Conservation (phyloP, 228 moss, liverwort and hornwort genomes). For the Sphagnum fallax region DNA sequence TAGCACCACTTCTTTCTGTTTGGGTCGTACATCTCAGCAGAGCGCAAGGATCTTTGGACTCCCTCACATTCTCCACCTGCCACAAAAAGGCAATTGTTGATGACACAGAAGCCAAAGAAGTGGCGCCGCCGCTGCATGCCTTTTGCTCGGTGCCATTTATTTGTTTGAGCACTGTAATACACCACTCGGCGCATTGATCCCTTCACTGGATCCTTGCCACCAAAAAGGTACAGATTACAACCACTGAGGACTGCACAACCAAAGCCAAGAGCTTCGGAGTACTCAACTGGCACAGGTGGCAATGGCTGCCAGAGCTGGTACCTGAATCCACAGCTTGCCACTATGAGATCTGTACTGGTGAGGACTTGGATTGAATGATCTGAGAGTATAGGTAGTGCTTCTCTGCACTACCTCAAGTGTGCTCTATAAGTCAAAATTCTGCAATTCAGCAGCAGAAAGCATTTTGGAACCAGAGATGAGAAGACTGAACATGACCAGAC, state of each 20-base stretch:
- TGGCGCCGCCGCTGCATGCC: constrained; percentile 92
- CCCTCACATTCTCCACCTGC: constrained; percentile 99
- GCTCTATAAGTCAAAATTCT: no score
- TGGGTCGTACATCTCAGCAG: constrained; percentile 95
- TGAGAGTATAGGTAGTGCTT: no score
- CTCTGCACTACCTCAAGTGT: no score
- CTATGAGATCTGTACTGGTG: no score
- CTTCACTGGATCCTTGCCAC: constrained; percentile 89
- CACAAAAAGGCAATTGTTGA: constrained; percentile 95
- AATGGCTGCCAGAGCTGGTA: constrained; percentile 94
- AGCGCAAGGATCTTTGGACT: constrained; percentile 75
- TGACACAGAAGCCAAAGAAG: constrained; percentile 95
- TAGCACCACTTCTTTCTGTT: constrained; percentile 93
- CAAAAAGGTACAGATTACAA: constrained; percentile 92
- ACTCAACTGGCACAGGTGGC: constrained; percentile 92
- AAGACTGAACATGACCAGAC: no score
- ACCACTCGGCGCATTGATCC: constrained; percentile 96
- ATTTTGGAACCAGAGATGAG: no score
- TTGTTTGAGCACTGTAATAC: constrained; percentile 96
- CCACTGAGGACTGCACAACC: constrained; percentile 99
- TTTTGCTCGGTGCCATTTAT: constrained; percentile 98
- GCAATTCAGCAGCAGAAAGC: no score
- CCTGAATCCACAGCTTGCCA: constrained; percentile 37
- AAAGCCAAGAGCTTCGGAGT: constrained; percentile 92
- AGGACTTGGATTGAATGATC: no score